Evolutionary conservation across 345 rosid genomes (phyloP).

Genomic region (Laguncularia racemosa): DNA sequence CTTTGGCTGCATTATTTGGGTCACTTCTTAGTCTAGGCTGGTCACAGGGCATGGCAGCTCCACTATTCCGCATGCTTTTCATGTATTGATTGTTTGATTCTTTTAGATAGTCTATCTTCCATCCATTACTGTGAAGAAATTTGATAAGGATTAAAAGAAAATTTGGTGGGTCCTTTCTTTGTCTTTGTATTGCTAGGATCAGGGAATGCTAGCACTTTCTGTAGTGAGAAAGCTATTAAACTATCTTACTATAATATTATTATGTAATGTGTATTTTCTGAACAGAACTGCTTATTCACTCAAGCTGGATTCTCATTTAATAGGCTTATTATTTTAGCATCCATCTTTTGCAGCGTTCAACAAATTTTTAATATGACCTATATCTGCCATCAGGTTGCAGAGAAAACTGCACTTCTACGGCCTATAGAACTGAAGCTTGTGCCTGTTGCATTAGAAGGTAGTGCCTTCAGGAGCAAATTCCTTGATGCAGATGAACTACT

Average conservation of each 20-base stretch:
- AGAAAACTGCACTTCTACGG: slow-evolving; percentile 78
- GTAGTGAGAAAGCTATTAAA: too few relatives aligned
- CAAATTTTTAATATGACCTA: slow-evolving; percentile 8
- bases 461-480: slow-evolving; percentile 92
- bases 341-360: background rate
- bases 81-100: background rate
- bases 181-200: too few relatives aligned
- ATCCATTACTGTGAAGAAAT: too few relatives aligned
- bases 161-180: too few relatives aligned
- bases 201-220: too few relatives aligned
- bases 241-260: too few relatives aligned
- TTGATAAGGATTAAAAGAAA: too few relatives aligned
- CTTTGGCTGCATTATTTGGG: background rate
- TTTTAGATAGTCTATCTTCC: too few relatives aligned
- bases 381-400: slow-evolving; percentile 58
- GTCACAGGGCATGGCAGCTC: background rate
- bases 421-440: slow-evolving; percentile 87
- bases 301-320: background rate
- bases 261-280: too few relatives aligned
- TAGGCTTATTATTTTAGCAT: background rate
- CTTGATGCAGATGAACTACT: slow-evolving; percentile 85
- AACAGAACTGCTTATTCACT: too few relatives aligned
- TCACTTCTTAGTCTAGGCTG: background rate
- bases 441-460: slow-evolving; percentile 87
- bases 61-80: background rate